Evolutionary conservation across 2,329 filamentous ascomycete genomes (phyloP), one percentile per base, ranked within the genome.

Genomic region (Periconia sp.): DNA sequence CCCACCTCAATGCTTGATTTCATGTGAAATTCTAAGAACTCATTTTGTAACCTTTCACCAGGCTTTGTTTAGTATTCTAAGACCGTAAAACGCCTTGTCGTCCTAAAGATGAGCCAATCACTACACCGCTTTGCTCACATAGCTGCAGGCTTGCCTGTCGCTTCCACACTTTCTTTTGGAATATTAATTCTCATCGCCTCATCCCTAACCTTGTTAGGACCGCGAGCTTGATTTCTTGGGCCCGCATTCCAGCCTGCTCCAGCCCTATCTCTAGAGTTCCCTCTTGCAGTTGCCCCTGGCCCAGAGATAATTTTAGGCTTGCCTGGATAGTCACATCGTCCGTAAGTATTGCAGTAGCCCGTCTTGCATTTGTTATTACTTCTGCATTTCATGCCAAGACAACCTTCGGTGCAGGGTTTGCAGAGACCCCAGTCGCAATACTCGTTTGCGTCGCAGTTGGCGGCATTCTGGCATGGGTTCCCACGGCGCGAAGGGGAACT

Each of bases 351-450:
- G 24, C 66, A 69, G 33, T 54, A 63, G 0, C 65, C 65, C 1
- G 64, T 68, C 37, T 63, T 66, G 25, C 66, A 68, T n/a, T 46
- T 53, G 22, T 60, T 57, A 25, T 56, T 61, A 19, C 46, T 57
- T 22, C 46, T 54, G 45, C 66, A 69, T 0, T 34, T 37, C 0
- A 48, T 46, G 4, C 64, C 64, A 4, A 65, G 50, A 36, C 64
- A 68, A 1, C 50, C 40, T 15, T 59, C 59, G 0, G 22, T 40
- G 29, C 66, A 69, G 1, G 46, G 19, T 6, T 47, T 52, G 35
- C 66, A 69, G 1, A 48, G 8, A 2, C 62, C 59, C 61, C 61
- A 65, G 35, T 52, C 48, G 38, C 64, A 68, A 49, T 54, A 65
- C 18, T 57, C 40, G 36, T 61, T 33, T 1, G 54, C 57, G 28